Conservation (phyloP, 2,329 filamentous ascomycete genomes). For the Ophiostoma fasciatum region DNA sequence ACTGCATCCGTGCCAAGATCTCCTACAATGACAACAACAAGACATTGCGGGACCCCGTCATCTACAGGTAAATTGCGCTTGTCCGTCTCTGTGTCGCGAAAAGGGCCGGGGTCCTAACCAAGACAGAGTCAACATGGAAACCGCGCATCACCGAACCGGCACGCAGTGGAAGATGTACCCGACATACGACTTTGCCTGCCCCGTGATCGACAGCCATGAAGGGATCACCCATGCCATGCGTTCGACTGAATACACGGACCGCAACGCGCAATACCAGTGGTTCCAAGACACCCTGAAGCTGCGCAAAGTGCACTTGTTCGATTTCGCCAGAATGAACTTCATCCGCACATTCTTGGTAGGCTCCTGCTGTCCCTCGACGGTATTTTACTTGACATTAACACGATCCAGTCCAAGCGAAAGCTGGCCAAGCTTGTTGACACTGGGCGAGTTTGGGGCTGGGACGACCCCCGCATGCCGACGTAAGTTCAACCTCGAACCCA, state of each 20-base stretch:
- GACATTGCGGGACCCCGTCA: constrained; percentile 89
- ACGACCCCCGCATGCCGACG: constrained; percentile 76
- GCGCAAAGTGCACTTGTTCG: constrained; percentile 70
- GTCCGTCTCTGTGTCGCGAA: too few species aligned
- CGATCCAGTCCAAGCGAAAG: constrained; percentile 57
- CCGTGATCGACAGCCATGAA: constrained; percentile 65
- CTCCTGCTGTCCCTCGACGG: background rate
- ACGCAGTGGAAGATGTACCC: constrained; percentile 74
- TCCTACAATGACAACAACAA: constrained; percentile 87
- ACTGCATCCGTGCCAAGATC: constrained; percentile 93
- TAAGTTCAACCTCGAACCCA: too few species aligned
- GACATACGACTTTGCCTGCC: constrained; percentile 77
- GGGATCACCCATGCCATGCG: constrained; percentile 72
- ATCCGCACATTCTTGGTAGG: constrained; percentile 53
- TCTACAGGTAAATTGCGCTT: too few species aligned
- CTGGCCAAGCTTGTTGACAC: constrained; percentile 68
- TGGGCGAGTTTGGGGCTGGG: constrained; percentile 68
- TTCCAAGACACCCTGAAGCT: constrained; percentile 61
- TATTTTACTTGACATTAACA: background rate
- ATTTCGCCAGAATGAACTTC: constrained; percentile 75
- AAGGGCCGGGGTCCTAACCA: too few species aligned
- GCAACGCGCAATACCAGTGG: constrained; percentile 79
- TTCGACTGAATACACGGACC: constrained; percentile 72
- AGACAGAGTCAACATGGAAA: constrained; percentile 52
- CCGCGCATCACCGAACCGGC: constrained; percentile 62